phyloP scores from a whole-genome alignment of 768 basidiomycete species.

The Antrodiella citrinella region DNA sequence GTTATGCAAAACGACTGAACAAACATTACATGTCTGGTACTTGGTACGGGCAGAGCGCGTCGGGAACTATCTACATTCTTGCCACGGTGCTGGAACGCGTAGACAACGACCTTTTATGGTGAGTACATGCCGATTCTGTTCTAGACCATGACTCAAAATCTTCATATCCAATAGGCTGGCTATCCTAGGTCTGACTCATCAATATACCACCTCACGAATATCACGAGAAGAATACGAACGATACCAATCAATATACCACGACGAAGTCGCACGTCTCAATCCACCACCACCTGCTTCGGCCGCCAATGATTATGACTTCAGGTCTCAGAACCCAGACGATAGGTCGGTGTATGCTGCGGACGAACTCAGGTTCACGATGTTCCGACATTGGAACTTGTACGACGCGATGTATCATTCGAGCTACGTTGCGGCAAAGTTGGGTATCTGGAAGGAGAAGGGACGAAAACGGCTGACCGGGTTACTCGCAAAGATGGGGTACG shows the following conservation, averaged over 20 bases:
- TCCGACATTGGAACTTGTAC: constrained; percentile 96
- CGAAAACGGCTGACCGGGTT: constrained; percentile 83
- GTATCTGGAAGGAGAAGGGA: constrained; percentile 94
- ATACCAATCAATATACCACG: constrained; percentile 71
- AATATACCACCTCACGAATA: constrained; percentile 84
- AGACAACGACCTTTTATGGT: constrained; percentile 94
- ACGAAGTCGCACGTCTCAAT: constrained; percentile 92
- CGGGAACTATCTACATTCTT: constrained; percentile 82
- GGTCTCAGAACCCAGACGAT: constrained; percentile 74
- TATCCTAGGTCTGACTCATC: constrained; percentile 87
- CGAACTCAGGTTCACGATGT: constrained; percentile 90
- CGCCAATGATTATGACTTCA: constrained; percentile 32
- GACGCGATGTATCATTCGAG: constrained; percentile 98
- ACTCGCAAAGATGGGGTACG: constrained; percentile 97
- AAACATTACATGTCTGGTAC: constrained; percentile 84
- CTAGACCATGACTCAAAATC: no score
- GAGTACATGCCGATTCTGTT: constrained; percentile 17
- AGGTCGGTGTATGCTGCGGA: constrained; percentile 72
- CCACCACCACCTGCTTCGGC: constrained; percentile 37
- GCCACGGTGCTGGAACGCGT: constrained; percentile 86
- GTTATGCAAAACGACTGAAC: constrained; percentile 56
- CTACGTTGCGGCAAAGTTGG: constrained; percentile 90
- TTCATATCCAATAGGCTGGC: constrained; percentile 55
- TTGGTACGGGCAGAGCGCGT: constrained; percentile 83
- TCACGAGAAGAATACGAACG: constrained; percentile 80